phyloP scores from a whole-genome alignment of 495 filamentous ascomycete genomes.

The Oidiodendron maius region DNA sequence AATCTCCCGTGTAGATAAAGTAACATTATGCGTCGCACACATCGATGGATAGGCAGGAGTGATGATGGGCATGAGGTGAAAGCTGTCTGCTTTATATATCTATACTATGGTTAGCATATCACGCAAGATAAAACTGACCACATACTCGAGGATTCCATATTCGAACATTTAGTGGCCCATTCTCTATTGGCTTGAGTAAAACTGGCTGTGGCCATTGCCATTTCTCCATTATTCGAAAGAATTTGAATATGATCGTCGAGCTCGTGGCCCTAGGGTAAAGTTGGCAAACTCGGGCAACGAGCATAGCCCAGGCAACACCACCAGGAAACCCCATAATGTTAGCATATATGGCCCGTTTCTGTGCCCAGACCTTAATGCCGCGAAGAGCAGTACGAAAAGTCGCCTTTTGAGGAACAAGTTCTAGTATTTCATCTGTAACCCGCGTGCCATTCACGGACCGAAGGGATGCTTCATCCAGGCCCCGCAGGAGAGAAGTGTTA shows the following conservation, averaged over 20 bases:
- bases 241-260: slow-evolving; percentile 80
- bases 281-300: slow-evolving; percentile 92
- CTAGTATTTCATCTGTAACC: slow-evolving; percentile 86
- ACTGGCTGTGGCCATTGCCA: slow-evolving; percentile 96
- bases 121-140: background rate
- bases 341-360: slow-evolving; percentile 86
- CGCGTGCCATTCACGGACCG: slow-evolving; percentile 89
- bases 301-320: slow-evolving; percentile 96
- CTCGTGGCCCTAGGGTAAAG: slow-evolving; percentile 91
- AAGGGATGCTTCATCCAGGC: slow-evolving; percentile 78
- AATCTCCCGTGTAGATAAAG: slow-evolving; percentile 74
- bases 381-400: slow-evolving; percentile 83
- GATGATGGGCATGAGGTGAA: slow-evolving; percentile 94
- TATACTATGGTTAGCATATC: slow-evolving; percentile 32
- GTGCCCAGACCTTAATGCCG: slow-evolving; percentile 93
- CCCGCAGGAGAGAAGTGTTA: slow-evolving; percentile 78
- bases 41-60: slow-evolving; percentile 94
- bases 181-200: slow-evolving; percentile 81
- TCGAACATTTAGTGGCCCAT: slow-evolving; percentile 69
- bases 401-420: slow-evolving; percentile 79
- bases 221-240: slow-evolving; percentile 83
- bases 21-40: slow-evolving; percentile 94
- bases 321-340: slow-evolving; percentile 96
- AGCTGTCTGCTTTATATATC: slow-evolving; percentile 70
- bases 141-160: slow-evolving; percentile 92